Evolutionary conservation across 306 rosid species (phyloP).

Genomic region (Castanea crenata): DNA sequence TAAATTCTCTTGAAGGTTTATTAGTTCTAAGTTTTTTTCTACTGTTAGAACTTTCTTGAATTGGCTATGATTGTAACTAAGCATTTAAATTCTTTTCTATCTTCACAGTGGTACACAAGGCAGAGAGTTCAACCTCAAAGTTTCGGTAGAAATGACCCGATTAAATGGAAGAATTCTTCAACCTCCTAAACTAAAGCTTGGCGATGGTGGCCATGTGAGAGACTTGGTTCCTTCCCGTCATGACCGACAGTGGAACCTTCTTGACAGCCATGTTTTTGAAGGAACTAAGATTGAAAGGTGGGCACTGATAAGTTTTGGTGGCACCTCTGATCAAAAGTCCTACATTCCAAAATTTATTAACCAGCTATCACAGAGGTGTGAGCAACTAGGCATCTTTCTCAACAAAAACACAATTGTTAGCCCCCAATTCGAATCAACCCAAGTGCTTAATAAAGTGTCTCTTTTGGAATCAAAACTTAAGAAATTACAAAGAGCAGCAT

Average conservation of each 20-base stretch:
- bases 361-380: conserved; percentile 85
- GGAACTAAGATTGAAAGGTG: conserved; percentile 89
- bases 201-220: conserved; percentile 79
- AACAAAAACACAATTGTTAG: conserved; percentile 60
- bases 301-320: conserved; percentile 89
- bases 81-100: conserved; percentile 21
- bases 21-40: not conserved
- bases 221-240: conserved; percentile 78
- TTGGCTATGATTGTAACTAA: not conserved
- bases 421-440: conserved; percentile 79
- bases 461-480: conserved; percentile 84
- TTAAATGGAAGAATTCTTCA: conserved; percentile 84
- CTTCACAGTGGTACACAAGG: conserved; percentile 72
- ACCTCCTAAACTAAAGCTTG: conserved; percentile 95
- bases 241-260: conserved; percentile 92
- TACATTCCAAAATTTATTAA: conserved; percentile 65
- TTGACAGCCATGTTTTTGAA: conserved; percentile 84
- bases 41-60: not conserved
- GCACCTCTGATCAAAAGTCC: conserved; percentile 74
- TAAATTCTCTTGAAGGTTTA: not conserved
- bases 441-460: conserved; percentile 75
- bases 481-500: conserved; percentile 57
- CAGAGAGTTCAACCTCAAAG: conserved; percentile 77
- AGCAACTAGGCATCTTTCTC: conserved; percentile 81
- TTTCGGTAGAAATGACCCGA: conserved; percentile 84